Percentiles rank a stretch among this genome's conserved stretches.
Conservation (phyloP, 345 rosid species). For the Salix dunnii region DNA sequence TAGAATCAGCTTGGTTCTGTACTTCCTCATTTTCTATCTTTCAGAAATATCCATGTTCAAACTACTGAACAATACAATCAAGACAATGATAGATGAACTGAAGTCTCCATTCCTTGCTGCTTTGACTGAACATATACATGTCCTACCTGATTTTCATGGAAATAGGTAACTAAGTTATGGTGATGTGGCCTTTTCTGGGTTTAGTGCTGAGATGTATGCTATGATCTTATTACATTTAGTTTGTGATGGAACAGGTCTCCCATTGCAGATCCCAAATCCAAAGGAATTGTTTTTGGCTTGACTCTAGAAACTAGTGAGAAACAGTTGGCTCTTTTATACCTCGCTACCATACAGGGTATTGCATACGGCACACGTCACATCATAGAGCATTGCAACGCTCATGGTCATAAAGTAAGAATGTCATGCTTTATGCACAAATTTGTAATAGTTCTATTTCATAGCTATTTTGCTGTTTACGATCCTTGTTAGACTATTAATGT, state of each 20-base stretch:
- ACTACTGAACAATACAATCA: conserved; percentile 60
- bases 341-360: conserved; percentile 76
- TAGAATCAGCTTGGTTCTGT: background rate
- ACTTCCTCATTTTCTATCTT: conserved; percentile 11
- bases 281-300: conserved; percentile 76
- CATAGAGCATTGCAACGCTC: conserved; percentile 83
- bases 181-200: background rate
- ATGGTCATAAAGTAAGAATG: conserved; percentile 77
- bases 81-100: conserved; percentile 46
- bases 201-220: conserved; percentile 2
- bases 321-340: conserved; percentile 79
- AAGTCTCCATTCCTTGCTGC: conserved; percentile 79
- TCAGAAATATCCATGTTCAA: conserved; percentile 77
- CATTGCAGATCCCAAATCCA: conserved; percentile 78
- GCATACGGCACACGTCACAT: conserved; percentile 95
- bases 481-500: background rate
- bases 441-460: background rate
- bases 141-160: conserved; percentile 92
- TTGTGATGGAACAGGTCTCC: conserved; percentile 70
- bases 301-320: conserved; percentile 81
- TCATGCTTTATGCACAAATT: background rate
- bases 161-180: conserved; percentile 52
- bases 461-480: background rate
- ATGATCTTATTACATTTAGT: background rate
- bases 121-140: conserved; percentile 67